These are phyloP conservation scores for Lodderomyces pseudojiufengensis DNA, from an alignment of 1,139 yeast species.

Conservation along the genomic window DNA sequence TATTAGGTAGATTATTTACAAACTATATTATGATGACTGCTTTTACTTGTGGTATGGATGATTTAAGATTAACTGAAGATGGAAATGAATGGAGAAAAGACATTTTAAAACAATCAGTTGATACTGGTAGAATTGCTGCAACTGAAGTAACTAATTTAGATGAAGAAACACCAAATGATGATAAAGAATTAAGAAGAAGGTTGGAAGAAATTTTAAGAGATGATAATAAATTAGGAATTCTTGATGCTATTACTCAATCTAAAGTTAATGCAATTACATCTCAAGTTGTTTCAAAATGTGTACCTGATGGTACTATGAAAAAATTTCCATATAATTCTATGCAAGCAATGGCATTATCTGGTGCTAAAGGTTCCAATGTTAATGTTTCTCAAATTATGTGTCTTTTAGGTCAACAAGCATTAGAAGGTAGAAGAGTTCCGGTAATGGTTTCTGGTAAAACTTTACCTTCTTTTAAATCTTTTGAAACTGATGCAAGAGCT, in stretches of 20 bases:
- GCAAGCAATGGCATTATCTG: slow-evolving; percentile 99
- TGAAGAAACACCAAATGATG: slow-evolving; percentile 48
- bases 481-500: slow-evolving; percentile 95
- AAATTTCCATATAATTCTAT: slow-evolving; percentile 92
- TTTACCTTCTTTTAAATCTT: slow-evolving; percentile 92
- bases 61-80: slow-evolving; percentile 82
- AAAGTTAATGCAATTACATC: slow-evolving; percentile 91
- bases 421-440: slow-evolving; percentile 99
- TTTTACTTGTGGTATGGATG: slow-evolving; percentile 99
- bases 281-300: slow-evolving; percentile 88
- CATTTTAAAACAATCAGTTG: slow-evolving; percentile 70
- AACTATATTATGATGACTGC: slow-evolving; percentile 91
- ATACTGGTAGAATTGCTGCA: slow-evolving; percentile 89
- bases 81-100: slow-evolving; percentile 90
- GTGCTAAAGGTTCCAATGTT: slow-evolving; percentile 98
- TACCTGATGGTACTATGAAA: slow-evolving; percentile 95
- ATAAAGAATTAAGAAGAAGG: slow-evolving; percentile 80
- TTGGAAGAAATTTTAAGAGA: slow-evolving; percentile 94
- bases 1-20: slow-evolving; percentile 90
- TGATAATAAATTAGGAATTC: slow-evolving; percentile 83
- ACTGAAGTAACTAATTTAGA: slow-evolving; percentile 89
- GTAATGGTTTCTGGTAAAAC: slow-evolving; percentile 99
- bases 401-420: slow-evolving; percentile 96
- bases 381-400: slow-evolving; percentile 99
- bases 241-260: slow-evolving; percentile 94